Evolutionary conservation across 345 rosid genomes (phyloP), one percentile per base, ranked within the genome.

Genomic region (Eucalyptus curtisii): DNA sequence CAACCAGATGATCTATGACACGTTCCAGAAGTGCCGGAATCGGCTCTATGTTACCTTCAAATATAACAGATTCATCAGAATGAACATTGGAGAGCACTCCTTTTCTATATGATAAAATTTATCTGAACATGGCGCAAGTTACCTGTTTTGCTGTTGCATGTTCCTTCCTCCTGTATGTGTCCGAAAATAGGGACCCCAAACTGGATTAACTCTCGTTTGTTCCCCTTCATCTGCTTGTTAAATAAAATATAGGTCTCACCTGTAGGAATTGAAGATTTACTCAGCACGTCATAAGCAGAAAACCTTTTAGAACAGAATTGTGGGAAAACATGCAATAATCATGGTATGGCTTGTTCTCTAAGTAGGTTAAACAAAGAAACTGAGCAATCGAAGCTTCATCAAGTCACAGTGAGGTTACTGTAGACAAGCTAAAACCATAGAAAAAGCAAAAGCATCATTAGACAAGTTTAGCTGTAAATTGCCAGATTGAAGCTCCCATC

Each of bases 181-280:
- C 97, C 95, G 64, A 98, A 98, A 89, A 97, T 95, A 5, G 99
- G 99, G 89, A 94, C 91, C 13, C 99, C 99, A 88, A 98, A 90
- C 90, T 97, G 99, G 93, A 98, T 91, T 90, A 97, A 88, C 93
- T 98, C 99, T 86, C 98, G 95, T 92, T 94, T 95, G 95, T 96
- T 98, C 89, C 97, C 99, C 90, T 96, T 98, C 66, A 96, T 88
- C 93, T 97, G 97, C 95, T 97, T 94, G 98, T 98, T 98, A 95
- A 98, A 98, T 88, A 95, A 90, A 92, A 97, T 95, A 85, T 91
- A 98, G 85, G 97, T 98, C 52, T 98, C 99, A 31, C 98, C 99
- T 97, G 90, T 42, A 91, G 40, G 30, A 17, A 47, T 12, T 10
- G 20, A 22, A n/a, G 81, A 40, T 47, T 68, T 57, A 7, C 33